Evolutionary conservation across 345 rosid genomes (phyloP).

Genomic region (Balakata baccata): DNA sequence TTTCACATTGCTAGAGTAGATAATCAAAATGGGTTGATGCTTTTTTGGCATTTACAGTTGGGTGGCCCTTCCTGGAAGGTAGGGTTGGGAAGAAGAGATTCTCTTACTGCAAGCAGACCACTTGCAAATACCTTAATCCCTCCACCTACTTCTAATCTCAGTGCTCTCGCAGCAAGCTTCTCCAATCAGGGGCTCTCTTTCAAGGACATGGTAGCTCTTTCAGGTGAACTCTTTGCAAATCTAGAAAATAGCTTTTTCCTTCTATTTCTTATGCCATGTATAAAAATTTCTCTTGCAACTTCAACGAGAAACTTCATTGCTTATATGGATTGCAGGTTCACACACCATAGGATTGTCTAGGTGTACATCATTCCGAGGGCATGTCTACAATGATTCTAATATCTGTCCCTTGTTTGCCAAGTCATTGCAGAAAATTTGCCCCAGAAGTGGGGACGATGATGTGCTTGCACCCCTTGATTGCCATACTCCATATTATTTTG

Average conservation of each 20-base stretch:
- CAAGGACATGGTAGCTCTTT: constrained; percentile 40
- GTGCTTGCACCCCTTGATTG: constrained; percentile 20
- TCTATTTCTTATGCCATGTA: too few species aligned
- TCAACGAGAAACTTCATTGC: neutral
- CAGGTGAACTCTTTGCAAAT: constrained; percentile 27
- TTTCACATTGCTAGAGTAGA: neutral
- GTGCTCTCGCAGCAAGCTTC: constrained; percentile 37
- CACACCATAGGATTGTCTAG: constrained; percentile 37
- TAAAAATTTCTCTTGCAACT: neutral
- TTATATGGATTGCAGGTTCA: constrained; percentile 19
- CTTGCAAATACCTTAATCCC: constrained; percentile 37
- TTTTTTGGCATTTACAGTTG: constrained; percentile 16
- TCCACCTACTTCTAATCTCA: constrained; percentile 34
- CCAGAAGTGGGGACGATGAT: constrained; percentile 7
- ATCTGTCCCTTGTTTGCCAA: constrained; percentile 26
- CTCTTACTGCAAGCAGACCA: constrained; percentile 35
- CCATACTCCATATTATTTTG: constrained; percentile 24
- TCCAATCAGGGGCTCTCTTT: constrained; percentile 39
- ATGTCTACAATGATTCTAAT: constrained; percentile 36
- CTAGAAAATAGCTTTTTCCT: too few species aligned
- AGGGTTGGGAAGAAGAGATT: constrained; percentile 46
- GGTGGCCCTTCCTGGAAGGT: constrained; percentile 52
- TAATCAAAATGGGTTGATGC: neutral
- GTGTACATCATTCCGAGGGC: constrained; percentile 34
- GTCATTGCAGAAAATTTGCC: constrained; percentile 25